Conservation (phyloP, 306 rosid species). For the Lupinus albus region DNA sequence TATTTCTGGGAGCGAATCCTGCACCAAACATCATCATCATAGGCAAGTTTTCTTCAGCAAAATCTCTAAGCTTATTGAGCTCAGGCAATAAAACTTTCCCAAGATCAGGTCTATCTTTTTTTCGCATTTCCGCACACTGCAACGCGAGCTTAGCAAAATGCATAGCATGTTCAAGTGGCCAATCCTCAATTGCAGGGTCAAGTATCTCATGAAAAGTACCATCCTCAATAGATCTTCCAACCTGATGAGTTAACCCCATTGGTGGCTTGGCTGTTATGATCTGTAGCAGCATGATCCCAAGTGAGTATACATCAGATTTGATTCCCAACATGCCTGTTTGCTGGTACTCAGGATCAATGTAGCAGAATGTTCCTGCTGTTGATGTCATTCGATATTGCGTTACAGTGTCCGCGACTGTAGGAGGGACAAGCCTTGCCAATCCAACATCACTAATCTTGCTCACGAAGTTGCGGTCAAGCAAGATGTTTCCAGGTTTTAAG, state of each 20-base stretch:
- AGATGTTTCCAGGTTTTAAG: conserved; percentile 80
- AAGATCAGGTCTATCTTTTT: conserved; percentile 83
- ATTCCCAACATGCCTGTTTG: conserved; percentile 83
- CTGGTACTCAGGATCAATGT: conserved; percentile 92
- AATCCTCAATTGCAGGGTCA: conserved; percentile 69
- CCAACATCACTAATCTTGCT: conserved; percentile 96
- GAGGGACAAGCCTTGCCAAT: conserved; percentile 86
- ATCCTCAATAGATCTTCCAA: conserved; percentile 58
- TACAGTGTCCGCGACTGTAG: conserved; percentile 65
- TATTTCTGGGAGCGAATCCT: conserved; percentile 22
- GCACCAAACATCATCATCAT: conserved; percentile 37
- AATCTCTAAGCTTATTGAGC: conserved; percentile 62
- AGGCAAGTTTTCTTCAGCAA: conserved; percentile 60
- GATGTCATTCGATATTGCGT: conserved; percentile 87
- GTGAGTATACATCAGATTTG: conserved; percentile 79
- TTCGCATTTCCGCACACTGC: conserved; percentile 77
- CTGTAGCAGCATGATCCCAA: conserved; percentile 81
- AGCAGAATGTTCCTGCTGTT: conserved; percentile 91
- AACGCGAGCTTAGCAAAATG: conserved; percentile 62
- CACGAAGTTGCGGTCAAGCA: conserved; percentile 80
- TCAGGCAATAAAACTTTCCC: conserved; percentile 67
- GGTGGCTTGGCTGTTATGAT: conserved; percentile 72
- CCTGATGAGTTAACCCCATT: conserved; percentile 77
- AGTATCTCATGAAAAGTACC: conserved; percentile 66
- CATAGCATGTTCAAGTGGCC: conserved; percentile 77